Evolutionary conservation across 1,284 basidiomycete genomes (phyloP).

Genomic region (Rhodotorula sp.): DNA sequence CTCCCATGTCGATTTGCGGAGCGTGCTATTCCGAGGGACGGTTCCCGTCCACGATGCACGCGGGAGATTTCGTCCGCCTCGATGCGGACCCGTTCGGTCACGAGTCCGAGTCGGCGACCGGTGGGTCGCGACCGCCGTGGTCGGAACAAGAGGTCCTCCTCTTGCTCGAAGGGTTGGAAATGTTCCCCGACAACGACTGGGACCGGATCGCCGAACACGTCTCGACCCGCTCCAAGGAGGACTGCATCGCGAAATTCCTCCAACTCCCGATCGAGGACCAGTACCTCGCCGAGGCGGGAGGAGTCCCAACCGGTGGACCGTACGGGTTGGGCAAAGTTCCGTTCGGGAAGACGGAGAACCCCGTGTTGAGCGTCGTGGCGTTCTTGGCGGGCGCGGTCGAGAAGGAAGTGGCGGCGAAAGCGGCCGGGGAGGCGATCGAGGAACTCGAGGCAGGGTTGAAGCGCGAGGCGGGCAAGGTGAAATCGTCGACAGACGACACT

Average conservation of each 20-base stretch:
- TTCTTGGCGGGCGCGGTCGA: constrained; percentile 86
- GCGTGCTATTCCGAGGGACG: constrained; percentile 94
- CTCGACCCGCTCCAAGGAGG: constrained; percentile 82
- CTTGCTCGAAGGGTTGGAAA: constrained; percentile 91
- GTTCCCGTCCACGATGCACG: constrained; percentile 94
- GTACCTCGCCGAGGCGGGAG: constrained; percentile 61
- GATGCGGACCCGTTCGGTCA: constrained; percentile 58
- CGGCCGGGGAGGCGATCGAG: constrained; percentile 83
- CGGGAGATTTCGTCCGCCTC: constrained; percentile 94
- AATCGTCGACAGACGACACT: constrained; percentile 45
- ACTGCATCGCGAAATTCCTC: constrained; percentile 94
- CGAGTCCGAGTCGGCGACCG: constrained; percentile 50
- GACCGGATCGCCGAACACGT: constrained; percentile 87
- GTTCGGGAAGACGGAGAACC: constrained; percentile 93
- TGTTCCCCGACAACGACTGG: constrained; percentile 95
- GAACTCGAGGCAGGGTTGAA: constrained; percentile 64
- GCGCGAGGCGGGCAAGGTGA: constrained; percentile 53
- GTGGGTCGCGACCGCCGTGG: constrained; percentile 61
- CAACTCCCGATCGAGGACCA: constrained; percentile 95
- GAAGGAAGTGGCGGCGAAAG: constrained; percentile 87
- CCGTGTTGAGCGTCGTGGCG: constrained; percentile 96
- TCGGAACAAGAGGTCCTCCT: constrained; percentile 84
- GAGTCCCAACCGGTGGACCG: constrained; percentile 18
- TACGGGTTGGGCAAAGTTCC: constrained; percentile 59
- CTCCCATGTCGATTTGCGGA: constrained; percentile 69